A percentile compares a stretch with the other conserved stretches of the same genome.
Evolutionary conservation across 768 basidiomycete species (phyloP).

Genomic region (Kockovaella imperatae): DNA sequence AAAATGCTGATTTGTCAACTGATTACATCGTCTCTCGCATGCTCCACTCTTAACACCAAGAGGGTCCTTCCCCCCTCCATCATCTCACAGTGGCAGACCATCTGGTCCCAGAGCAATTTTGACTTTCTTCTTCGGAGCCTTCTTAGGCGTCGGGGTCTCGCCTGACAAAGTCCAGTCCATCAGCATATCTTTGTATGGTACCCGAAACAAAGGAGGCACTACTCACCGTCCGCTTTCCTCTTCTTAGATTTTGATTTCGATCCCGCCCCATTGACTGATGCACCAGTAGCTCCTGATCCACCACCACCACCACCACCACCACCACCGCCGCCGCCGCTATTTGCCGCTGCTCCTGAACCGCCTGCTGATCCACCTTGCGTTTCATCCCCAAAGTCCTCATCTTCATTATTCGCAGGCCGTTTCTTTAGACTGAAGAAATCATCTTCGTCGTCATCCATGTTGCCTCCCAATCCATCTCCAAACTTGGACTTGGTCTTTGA

Average conservation of each 20-base stretch:
- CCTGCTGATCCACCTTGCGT: too few species aligned
- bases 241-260: slow-evolving; percentile 18
- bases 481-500: slow-evolving; percentile 10
- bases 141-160: slow-evolving; percentile 13
- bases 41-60: too few species aligned
- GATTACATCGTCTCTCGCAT: too few species aligned
- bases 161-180: neutral
- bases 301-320: slow-evolving; percentile 1
- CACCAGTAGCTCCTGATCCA: too few species aligned
- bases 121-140: slow-evolving; percentile 31
- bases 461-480: slow-evolving; percentile 19
- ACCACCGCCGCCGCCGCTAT: slow-evolving; percentile 2
- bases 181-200: neutral
- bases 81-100: too few species aligned
- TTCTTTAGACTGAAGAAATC: slow-evolving; percentile 36
- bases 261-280: too few species aligned
- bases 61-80: too few species aligned
- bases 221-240: slow-evolving; percentile 32
- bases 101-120: slow-evolving; percentile 37
- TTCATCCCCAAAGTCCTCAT: slow-evolving; percentile 39
- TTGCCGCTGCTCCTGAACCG: neutral
- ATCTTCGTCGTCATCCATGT: slow-evolving; percentile 36
- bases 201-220: neutral
- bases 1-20: too few species aligned
- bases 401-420: slow-evolving; percentile 27